Base-by-base conservation (phyloP, 208 protist species). In the Naegleria fowleri region DNA sequence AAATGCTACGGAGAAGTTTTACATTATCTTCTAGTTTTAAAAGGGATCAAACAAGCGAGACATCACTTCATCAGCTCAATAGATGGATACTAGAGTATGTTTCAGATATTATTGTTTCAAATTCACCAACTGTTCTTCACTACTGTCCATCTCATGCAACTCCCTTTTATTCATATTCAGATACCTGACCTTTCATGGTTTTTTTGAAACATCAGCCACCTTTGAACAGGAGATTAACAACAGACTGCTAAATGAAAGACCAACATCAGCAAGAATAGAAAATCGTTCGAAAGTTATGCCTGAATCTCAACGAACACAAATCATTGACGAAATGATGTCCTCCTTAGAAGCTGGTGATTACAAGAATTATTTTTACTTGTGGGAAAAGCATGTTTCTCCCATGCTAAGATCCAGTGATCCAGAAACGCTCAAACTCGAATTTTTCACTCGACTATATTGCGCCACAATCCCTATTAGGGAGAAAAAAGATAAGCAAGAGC, bases 161-260 rank as follows among this genome's bases (percentile, higher is more conserved):
- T n/a, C n/a, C n/a, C n/a, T n/a, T n/a, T n/a, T n/a, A n/a, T n/a
- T n/a, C n/a, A n/a, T n/a, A n/a, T n/a, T n/a, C n/a, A 40, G 38
- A 40, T 84, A 84, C 15, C 39, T 84, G 76, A 84, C 9, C 29
- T 84, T 41, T 84, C 76, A 84, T 84, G 76, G 76, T 3, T 40
- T 84, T 41, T 16, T 84, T 15, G 76, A 84, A 16, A 84, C 76
- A 16, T 33, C 38, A 33, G 9, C 33, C 11, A 41, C 29, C 0
- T 84, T 84, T 84, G 76, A 84, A 29, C 76, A 84, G 39, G 76
- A 84, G 33, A 41, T 84, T 41, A 84, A 84, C 15, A 67, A 67
- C 19, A 84, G 76, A 36, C 11, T 84, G 2, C 38, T 84, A 0
- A 84, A 84, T 36, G 76, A 84, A 36, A 84, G 76, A 39, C 76